Evolutionary conservation across 352 stramenopile genomes (phyloP).

Genomic region (Hyaloperonospora brassicae): DNA sequence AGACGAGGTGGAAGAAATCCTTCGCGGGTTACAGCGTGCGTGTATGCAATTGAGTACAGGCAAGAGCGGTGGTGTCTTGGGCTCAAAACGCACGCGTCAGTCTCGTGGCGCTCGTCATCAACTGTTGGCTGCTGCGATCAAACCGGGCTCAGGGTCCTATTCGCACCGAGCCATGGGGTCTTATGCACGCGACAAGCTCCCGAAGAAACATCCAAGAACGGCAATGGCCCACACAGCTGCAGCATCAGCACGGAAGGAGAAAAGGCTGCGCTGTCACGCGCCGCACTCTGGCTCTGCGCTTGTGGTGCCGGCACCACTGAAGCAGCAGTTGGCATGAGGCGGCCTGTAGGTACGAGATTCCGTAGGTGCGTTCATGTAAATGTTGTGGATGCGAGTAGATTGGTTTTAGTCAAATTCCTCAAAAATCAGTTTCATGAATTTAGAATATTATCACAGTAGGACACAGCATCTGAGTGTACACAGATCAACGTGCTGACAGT

Average conservation of each 20-base stretch:
- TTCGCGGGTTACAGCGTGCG: slow-evolving; percentile 32
- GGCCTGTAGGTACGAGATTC: not conserved
- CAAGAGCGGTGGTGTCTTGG: slow-evolving; percentile 3
- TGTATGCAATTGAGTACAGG: slow-evolving; percentile 25
- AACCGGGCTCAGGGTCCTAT: slow-evolving; percentile 14
- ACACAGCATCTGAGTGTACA: too few species aligned
- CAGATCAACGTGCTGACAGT: too few species aligned
- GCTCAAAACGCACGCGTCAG: slow-evolving; percentile 19
- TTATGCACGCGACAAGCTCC: slow-evolving; percentile 7
- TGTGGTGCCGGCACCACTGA: slow-evolving; percentile 15
- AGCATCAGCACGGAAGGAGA: slow-evolving; percentile 18
- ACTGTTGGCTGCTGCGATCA: not conserved
- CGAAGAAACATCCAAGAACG: slow-evolving; percentile 19
- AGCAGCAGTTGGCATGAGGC: slow-evolving; percentile 21
- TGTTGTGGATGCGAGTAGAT: slow-evolving; percentile 3
- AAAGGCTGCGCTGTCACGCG: slow-evolving; percentile 13
- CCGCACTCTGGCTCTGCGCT: slow-evolving; percentile 9
- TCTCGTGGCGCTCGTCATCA: slow-evolving; percentile 9
- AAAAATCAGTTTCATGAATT: too few species aligned
- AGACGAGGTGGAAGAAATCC: slow-evolving; percentile 27
- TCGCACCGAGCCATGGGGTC: slow-evolving; percentile 1
- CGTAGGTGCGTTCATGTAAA: too few species aligned
- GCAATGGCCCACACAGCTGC: slow-evolving; percentile 8
- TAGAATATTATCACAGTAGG: too few species aligned
- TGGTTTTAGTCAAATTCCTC: too few species aligned